These are phyloP conservation scores for Eucalyptus cladocalyx DNA, from an alignment of 345 rosid genomes.

Conservation along the genomic window DNA sequence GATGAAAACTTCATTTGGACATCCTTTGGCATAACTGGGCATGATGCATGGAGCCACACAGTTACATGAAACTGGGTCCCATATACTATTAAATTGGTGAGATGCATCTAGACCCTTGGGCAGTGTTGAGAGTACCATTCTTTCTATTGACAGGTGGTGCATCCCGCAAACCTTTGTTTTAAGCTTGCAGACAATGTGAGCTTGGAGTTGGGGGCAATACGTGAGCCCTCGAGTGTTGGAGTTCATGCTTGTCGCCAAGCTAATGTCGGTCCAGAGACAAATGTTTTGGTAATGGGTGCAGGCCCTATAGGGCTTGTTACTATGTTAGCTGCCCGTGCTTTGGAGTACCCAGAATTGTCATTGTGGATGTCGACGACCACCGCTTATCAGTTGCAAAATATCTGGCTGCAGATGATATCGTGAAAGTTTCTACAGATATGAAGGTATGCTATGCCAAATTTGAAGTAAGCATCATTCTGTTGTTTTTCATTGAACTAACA, in stretches of 20 bases:
- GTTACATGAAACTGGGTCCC: background rate
- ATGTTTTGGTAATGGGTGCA: slow-evolving; percentile 66
- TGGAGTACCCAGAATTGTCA: slow-evolving; percentile 64
- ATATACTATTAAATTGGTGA: background rate
- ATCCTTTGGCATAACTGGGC: background rate
- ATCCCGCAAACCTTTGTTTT: slow-evolving; percentile 80
- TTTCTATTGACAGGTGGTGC: slow-evolving; percentile 46
- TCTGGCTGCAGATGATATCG: slow-evolving; percentile 55
- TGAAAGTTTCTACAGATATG: slow-evolving; percentile 46
- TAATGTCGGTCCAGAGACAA: slow-evolving; percentile 54
- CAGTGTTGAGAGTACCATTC: background rate
- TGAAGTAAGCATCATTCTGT: background rate
- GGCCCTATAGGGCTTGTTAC: slow-evolving; percentile 94
- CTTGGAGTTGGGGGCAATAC: slow-evolving; percentile 93
- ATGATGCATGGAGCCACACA: background rate
- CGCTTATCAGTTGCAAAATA: slow-evolving; percentile 64
- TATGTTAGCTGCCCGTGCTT: slow-evolving; percentile 74
- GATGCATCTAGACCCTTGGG: background rate
- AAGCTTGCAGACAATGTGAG: slow-evolving; percentile 78
- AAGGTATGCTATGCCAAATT: slow-evolving; percentile 20
- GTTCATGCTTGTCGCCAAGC: slow-evolving; percentile 89
- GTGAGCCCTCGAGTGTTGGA: slow-evolving; percentile 83
- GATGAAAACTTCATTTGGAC: background rate
- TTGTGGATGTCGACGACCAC: slow-evolving; percentile 61
- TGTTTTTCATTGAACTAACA: background rate